A percentile compares a stretch with the other conserved stretches of the same genome.
Evolutionary conservation across 345 rosid genomes (phyloP).

Genomic region (Firmiana major): DNA sequence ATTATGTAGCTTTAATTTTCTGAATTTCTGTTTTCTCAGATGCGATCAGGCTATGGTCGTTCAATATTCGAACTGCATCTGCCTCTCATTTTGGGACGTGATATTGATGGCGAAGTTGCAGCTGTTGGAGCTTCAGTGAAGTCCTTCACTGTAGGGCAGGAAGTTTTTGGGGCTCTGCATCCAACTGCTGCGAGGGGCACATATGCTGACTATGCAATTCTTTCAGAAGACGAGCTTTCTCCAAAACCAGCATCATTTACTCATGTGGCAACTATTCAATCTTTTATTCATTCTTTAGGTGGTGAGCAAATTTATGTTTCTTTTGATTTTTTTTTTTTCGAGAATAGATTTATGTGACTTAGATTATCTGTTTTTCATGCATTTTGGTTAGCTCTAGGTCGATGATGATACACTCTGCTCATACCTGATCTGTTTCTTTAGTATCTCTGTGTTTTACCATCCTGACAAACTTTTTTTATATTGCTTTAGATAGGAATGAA

Average conservation of each 20-base stretch:
- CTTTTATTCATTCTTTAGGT: background rate
- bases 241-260: slow-evolving; percentile 67
- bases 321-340: background rate
- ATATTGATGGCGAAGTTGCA: slow-evolving; percentile 87
- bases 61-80: slow-evolving; percentile 82
- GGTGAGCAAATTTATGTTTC: background rate
- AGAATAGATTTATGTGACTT: background rate
- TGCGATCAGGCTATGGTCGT: slow-evolving; percentile 97
- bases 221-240: slow-evolving; percentile 75
- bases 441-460: background rate
- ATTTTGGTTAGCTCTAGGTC: background rate
- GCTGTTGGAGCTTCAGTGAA: slow-evolving; percentile 68
- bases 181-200: slow-evolving; percentile 97
- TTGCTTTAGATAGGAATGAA: too few species aligned
- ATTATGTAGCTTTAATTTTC: slow-evolving; percentile 8
- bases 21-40: slow-evolving; percentile 37
- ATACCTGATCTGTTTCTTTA: background rate
- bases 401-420: background rate
- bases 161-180: slow-evolving; percentile 96
- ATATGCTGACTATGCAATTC: slow-evolving; percentile 77
- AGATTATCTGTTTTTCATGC: background rate
- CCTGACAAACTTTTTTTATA: background rate
- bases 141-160: slow-evolving; percentile 64
- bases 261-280: slow-evolving; percentile 53
- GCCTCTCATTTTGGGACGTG: slow-evolving; percentile 90